A percentile compares a stretch with the other conserved stretches of the same genome.
These are phyloP conservation scores for Dendryphion nanum DNA, from an alignment of 2,329 filamentous ascomycete species.

Conservation along the genomic window DNA sequence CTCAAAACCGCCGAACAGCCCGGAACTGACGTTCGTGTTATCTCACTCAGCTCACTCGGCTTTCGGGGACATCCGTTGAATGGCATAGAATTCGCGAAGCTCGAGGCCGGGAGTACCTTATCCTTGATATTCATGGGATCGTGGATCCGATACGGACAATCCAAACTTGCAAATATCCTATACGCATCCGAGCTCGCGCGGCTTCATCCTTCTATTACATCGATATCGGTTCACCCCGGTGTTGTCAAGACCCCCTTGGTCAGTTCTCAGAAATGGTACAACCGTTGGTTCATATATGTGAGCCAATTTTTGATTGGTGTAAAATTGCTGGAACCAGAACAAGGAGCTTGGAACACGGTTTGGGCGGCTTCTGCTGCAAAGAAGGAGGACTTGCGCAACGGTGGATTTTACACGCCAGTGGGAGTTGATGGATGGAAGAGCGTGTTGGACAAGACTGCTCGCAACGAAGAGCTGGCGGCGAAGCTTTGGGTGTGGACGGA, in stretches of 20 bases:
- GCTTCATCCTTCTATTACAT: slow-evolving; percentile 42
- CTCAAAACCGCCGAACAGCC: slow-evolving; percentile 34
- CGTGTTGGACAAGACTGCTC: slow-evolving; percentile 15
- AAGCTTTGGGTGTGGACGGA: slow-evolving; percentile 41
- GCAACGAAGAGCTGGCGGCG: slow-evolving; percentile 30
- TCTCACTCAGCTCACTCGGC: slow-evolving; percentile 35
- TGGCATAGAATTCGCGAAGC: slow-evolving; percentile 31
- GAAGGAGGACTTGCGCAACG: slow-evolving; percentile 31
- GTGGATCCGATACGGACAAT: slow-evolving; percentile 45
- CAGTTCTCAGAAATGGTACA: slow-evolving; percentile 13
- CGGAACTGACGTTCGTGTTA: slow-evolving; percentile 43
- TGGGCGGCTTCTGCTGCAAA: slow-evolving; percentile 34
- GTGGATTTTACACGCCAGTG: slow-evolving; percentile 38
- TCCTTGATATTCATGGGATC: slow-evolving; percentile 19
- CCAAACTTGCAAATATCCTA: slow-evolving; percentile 49
- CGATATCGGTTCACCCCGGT: slow-evolving; percentile 46
- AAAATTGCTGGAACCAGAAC: slow-evolving; percentile 5
- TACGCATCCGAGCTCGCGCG: slow-evolving; percentile 41
- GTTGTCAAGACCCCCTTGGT: slow-evolving; percentile 42
- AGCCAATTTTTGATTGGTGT: slow-evolving; percentile 4
- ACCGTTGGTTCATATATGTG: slow-evolving; percentile 11
- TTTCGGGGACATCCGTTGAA: slow-evolving; percentile 12
- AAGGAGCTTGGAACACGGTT: slow-evolving; percentile 37
- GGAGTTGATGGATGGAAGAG: slow-evolving; percentile 9
- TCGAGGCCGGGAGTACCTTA: slow-evolving; percentile 6